Conservation (phyloP, 768 basidiomycete species). For the Russula foetens region DNA sequence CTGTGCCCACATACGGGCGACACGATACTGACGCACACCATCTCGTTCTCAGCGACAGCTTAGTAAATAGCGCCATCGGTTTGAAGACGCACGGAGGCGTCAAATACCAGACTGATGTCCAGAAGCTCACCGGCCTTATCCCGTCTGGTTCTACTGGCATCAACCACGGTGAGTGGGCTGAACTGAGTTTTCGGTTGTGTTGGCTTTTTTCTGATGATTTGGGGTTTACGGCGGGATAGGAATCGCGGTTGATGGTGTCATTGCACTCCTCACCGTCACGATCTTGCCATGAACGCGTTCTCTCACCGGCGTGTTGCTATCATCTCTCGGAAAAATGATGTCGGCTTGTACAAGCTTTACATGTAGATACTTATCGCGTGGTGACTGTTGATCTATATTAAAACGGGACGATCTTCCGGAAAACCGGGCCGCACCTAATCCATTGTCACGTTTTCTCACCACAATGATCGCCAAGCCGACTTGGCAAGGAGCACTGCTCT, state of each 20-base stretch:
- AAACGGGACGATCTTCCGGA: too few species aligned
- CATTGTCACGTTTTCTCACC: too few species aligned
- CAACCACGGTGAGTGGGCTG: conserved; percentile 37
- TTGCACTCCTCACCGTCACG: conserved; percentile 17
- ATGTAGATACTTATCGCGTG: too few species aligned
- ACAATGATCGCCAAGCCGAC: too few species aligned
- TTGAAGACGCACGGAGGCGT: conserved; percentile 4
- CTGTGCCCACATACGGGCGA: neutral
- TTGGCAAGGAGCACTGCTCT: too few species aligned
- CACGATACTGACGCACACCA: neutral
- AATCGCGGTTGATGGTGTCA: conserved; percentile 13
- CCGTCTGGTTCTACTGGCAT: conserved; percentile 41
- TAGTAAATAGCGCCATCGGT: conserved; percentile 3
- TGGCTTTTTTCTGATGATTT: neutral
- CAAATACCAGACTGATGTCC: conserved; percentile 29
- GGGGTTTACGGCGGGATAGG: neutral
- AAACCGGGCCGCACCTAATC: too few species aligned
- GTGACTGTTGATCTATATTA: too few species aligned
- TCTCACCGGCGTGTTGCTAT: too few species aligned
- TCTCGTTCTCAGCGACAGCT: conserved; percentile 1
- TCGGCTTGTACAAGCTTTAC: too few species aligned
- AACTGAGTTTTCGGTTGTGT: neutral
- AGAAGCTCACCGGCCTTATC: conserved; percentile 47
- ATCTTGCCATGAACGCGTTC: neutral
- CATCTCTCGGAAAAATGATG: too few species aligned